Percentiles rank a stretch among this genome's conserved stretches.
These are phyloP conservation scores for Copromyces sp. DNA, from an alignment of 495 filamentous ascomycete genomes.

Conservation along the genomic window DNA sequence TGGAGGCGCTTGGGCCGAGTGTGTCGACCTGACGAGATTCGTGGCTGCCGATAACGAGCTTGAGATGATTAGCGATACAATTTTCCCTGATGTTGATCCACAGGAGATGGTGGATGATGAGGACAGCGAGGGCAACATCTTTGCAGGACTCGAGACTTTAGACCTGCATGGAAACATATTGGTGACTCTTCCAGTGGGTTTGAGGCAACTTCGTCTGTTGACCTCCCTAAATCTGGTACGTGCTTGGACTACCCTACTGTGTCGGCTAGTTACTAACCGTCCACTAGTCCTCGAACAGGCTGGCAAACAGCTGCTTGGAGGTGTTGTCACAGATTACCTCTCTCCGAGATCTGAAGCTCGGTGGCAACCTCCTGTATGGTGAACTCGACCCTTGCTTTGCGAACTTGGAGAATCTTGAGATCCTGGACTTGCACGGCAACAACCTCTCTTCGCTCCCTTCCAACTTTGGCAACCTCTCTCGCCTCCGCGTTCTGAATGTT, in stretches of 20 bases:
- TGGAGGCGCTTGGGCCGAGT: conserved; percentile 75
- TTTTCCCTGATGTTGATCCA: conserved; percentile 66
- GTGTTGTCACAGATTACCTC: conserved; percentile 57
- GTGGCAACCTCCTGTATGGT: conserved; percentile 66
- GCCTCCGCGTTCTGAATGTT: conserved; percentile 65
- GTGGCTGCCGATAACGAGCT: conserved; percentile 91
- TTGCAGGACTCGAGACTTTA: conserved; percentile 70
- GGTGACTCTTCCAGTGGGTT: conserved; percentile 57
- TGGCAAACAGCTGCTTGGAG: conserved; percentile 59
- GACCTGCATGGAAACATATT: conserved; percentile 84
- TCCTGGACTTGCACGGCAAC: conserved; percentile 74
- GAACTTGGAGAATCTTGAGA: conserved; percentile 57
- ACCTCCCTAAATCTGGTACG: conserved; percentile 71
- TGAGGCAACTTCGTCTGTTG: conserved; percentile 61
- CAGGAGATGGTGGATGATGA: conserved; percentile 48
- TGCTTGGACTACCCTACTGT: neutral
- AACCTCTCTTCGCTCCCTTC: conserved; percentile 64
- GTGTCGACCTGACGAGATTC: conserved; percentile 82
- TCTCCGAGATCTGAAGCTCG: conserved; percentile 71
- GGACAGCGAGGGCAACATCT: conserved; percentile 58
- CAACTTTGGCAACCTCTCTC: conserved; percentile 49
- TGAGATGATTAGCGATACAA: conserved; percentile 53
- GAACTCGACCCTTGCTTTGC: conserved; percentile 46
- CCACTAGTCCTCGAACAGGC: conserved; percentile 65
- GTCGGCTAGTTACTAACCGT: conserved; percentile 2